A percentile compares a stretch with the other conserved stretches of the same genome.
Evolutionary conservation across 2,329 filamentous ascomycete genomes (phyloP).

Genomic region (Leptographium radiaticola): DNA sequence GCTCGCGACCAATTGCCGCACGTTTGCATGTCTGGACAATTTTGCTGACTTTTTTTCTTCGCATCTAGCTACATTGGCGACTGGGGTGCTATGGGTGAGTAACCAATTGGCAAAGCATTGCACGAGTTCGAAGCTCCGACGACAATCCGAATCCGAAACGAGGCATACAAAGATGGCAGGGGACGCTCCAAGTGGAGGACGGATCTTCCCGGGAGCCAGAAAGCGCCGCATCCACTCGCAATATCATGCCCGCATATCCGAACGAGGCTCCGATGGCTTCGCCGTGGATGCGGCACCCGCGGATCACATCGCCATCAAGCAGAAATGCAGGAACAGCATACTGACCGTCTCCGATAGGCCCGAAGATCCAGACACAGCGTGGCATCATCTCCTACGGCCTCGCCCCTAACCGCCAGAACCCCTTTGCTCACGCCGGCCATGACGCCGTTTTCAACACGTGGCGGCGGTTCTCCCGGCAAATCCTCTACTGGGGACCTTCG

Average conservation of each 20-base stretch:
- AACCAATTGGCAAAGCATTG: conserved; percentile 2
- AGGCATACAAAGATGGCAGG: too few species aligned
- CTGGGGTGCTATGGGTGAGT: conserved; percentile 67
- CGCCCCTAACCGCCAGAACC: conserved; percentile 78
- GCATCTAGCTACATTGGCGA: conserved; percentile 52
- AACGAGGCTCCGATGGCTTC: too few species aligned
- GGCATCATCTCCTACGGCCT: conserved; percentile 61
- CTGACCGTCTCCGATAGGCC: conserved; percentile 1
- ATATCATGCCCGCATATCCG: too few species aligned
- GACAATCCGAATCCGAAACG: too few species aligned
- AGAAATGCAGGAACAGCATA: neutral
- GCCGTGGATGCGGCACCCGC: neutral
- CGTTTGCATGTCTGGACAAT: neutral
- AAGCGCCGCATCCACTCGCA: too few species aligned
- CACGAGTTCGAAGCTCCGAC: neutral
- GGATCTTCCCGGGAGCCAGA: too few species aligned
- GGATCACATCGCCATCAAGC: too few species aligned
- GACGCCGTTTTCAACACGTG: conserved; percentile 92
- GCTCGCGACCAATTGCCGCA: neutral
- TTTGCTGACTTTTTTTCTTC: neutral
- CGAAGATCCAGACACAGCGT: conserved; percentile 30
- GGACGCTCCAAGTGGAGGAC: too few species aligned
- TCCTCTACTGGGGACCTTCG: conserved; percentile 78
- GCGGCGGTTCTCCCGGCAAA: conserved; percentile 72
- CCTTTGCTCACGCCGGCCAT: conserved; percentile 63